phyloP scores from a whole-genome alignment of 1,284 basidiomycete genomes.

The Neonothopanus nambi region DNA sequence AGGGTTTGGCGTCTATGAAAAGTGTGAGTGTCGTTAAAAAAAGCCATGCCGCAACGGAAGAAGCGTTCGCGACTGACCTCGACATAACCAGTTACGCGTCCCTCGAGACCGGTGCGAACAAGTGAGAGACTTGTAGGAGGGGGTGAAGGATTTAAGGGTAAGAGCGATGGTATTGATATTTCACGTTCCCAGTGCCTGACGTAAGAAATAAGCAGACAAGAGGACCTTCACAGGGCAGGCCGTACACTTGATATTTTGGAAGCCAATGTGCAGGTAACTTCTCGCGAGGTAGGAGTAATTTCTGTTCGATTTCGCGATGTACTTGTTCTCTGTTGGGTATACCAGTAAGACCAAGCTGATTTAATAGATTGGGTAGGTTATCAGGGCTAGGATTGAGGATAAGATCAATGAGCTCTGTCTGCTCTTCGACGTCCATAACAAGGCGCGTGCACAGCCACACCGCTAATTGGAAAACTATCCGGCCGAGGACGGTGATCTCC shows the following conservation, averaged over 20 bases:
- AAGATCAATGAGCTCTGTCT: conserved; percentile 41
- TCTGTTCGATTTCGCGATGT: conserved; percentile 65
- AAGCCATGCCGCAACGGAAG: background rate
- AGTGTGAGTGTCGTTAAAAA: background rate
- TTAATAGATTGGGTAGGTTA: conserved; percentile 45
- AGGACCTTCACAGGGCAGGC: conserved; percentile 9
- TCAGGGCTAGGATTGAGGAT: conserved; percentile 46
- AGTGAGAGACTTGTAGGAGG: conserved; percentile 81
- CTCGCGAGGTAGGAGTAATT: conserved; percentile 64
- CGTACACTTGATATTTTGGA: conserved; percentile 75
- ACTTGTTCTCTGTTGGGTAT: conserved; percentile 61
- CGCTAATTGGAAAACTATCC: no score
- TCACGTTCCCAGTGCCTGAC: conserved; percentile 70
- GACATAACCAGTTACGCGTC: conserved; percentile 77
- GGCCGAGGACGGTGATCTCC: no score
- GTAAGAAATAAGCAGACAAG: conserved; percentile 23
- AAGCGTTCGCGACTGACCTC: conserved; percentile 10
- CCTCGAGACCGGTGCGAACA: conserved; percentile 76
- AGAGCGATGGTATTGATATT: conserved; percentile 59
- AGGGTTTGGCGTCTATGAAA: conserved; percentile 49
- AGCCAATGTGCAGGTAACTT: conserved; percentile 70
- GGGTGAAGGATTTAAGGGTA: conserved; percentile 66
- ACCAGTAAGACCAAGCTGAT: conserved; percentile 52
- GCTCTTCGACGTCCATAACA: conserved; percentile 32
- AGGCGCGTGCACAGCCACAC: background rate